Evolutionary conservation across 2,329 filamentous ascomycete species (phyloP), one percentile per base, ranked within the genome.

Genomic region (Aspergillus sp.): DNA sequence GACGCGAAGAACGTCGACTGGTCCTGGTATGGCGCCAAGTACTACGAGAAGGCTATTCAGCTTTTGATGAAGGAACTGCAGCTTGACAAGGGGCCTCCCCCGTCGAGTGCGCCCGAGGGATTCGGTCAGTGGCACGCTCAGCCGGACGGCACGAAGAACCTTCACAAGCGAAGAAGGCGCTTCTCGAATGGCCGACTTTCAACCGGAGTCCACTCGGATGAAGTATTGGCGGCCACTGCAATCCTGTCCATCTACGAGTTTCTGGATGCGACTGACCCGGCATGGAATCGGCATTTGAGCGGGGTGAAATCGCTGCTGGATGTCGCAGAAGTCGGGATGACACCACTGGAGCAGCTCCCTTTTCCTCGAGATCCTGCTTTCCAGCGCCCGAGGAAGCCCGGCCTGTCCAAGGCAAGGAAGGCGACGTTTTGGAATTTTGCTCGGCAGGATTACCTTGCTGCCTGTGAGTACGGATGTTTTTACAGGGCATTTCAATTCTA

Each of bases 341-440:
- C 61, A 45, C 59, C 59, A 11, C 44, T 60, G 6, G 56, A 60
- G 36, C 55, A 54, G 29, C 47, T 43, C 34, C 64, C 56, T 36
- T 63, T 62, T 12, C 67, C 69, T 15, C 63, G 65, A 15, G 52
- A 53, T 13, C 39, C 45, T 19, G 37, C 48, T 2, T 45, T 52
- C 28, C 49, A 51, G 20, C 39, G 51, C 36, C 24, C 51, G 39
- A 59, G 50, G 30, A 54, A 46, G 29, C 40, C 50, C 3, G 57
- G 57, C n/a, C 65, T 71, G 2, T 74, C 69, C 3, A 72, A 71
- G 48, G 72, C 66, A 8, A 65, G 75, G 13, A 67, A 61, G 49
- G 74, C 75, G 5, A 74, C 73, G 0, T 80, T 80, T 48, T 80
- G 76, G 76, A 79, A 78, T 42, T 75, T 80, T 50, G 76, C 75